Percentiles rank a stretch among this genome's conserved stretches.
Conservation (phyloP, 179 eudicot genomes). For the Corrigiola litoralis region DNA sequence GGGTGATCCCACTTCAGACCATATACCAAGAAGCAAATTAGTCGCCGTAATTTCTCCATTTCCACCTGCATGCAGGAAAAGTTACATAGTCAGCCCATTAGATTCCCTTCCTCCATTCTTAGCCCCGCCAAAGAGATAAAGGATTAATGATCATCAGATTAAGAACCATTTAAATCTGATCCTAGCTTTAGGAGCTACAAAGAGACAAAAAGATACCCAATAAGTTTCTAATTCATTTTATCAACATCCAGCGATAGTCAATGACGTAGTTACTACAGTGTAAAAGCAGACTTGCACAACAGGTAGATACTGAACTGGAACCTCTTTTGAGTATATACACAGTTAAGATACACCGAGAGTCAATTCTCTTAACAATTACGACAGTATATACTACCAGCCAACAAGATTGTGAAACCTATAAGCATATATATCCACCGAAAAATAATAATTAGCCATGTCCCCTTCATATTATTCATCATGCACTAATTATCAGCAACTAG, state of each 20-base stretch:
- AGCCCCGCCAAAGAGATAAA: neutral
- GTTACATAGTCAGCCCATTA: neutral
- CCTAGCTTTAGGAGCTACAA: neutral
- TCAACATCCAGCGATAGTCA: neutral
- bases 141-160: neutral
- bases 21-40: constrained; percentile 75
- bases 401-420: neutral
- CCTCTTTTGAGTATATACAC: too few species aligned
- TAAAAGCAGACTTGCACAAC: neutral
- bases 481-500: too few species aligned
- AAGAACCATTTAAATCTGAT: neutral
- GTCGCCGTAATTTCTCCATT: constrained; percentile 57
- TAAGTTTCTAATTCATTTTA: too few species aligned
- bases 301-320: neutral
- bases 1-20: constrained; percentile 71
- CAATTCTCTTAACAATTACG: too few species aligned
- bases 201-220: neutral
- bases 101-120: neutral
- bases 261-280: neutral
- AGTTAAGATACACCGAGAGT: too few species aligned
- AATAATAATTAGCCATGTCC: neutral
- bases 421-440: neutral
- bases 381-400: too few species aligned
- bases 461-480: neutral
- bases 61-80: constrained; percentile 45